A percentile compares a stretch with the other conserved stretches of the same genome.
Evolutionary conservation across 2,329 filamentous ascomycete genomes (phyloP).

Genomic region (Epichloe sylvatica): DNA sequence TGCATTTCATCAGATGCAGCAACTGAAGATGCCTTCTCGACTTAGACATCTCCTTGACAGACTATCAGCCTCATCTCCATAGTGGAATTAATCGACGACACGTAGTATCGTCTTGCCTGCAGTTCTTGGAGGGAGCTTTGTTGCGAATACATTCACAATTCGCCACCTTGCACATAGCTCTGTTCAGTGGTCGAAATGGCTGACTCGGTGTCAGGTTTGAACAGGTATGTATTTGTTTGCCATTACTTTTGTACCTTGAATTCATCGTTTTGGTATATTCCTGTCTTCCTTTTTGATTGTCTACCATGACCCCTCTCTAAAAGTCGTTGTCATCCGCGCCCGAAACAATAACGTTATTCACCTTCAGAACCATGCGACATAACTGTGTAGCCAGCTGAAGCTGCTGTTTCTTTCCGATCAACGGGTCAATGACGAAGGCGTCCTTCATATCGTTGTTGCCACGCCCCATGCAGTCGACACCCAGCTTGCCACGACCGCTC

Average conservation of each 20-base stretch:
- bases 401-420: conserved; percentile 97
- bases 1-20: conserved; percentile 4
- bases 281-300: conserved; percentile 4
- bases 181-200: not conserved
- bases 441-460: conserved; percentile 96
- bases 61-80: too few species aligned
- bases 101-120: too few species aligned
- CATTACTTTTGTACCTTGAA: not conserved
- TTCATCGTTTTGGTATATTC: conserved; percentile 13
- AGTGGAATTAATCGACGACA: too few species aligned
- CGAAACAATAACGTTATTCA: conserved; percentile 90
- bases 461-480: conserved; percentile 94
- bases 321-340: conserved; percentile 80
- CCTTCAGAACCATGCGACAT: conserved; percentile 95
- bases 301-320: conserved; percentile 30
- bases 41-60: conserved; percentile 15
- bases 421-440: conserved; percentile 92
- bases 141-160: too few species aligned
- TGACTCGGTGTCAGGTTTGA: conserved; percentile 1
- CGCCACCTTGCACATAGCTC: too few species aligned
- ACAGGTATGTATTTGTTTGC: conserved; percentile 7
- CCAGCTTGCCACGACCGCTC: conserved; percentile 47
- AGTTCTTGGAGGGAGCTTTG: too few species aligned
- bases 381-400: conserved; percentile 91
- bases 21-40: conserved; percentile 14